Evolutionary conservation across 2,329 filamentous ascomycete species (phyloP).

Genomic region (Aspergillus costaricaensis): DNA sequence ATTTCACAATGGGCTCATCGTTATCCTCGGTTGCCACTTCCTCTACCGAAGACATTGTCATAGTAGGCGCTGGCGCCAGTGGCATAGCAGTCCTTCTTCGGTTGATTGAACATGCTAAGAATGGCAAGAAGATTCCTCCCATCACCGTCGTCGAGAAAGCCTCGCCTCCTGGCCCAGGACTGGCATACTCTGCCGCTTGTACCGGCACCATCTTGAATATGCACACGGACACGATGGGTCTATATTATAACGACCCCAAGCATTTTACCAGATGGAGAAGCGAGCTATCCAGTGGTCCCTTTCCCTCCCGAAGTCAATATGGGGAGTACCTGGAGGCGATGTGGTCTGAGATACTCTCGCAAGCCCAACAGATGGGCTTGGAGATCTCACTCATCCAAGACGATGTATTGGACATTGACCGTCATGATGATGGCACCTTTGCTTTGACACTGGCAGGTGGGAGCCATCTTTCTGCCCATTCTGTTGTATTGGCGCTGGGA

Average conservation of each 20-base stretch:
- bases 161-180: constrained; percentile 1
- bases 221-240: constrained; percentile 14
- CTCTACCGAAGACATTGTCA: background rate
- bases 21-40: background rate
- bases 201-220: constrained; percentile 14
- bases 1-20: background rate
- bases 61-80: constrained; percentile 15
- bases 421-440: constrained; percentile 7
- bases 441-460: constrained; percentile 1
- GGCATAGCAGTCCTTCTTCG: constrained; percentile 14
- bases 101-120: constrained; percentile 7
- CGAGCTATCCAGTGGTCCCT: constrained; percentile 1
- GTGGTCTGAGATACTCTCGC: constrained; percentile 6
- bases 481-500: constrained; percentile 9
- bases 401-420: constrained; percentile 10
- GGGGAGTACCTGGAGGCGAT: constrained; percentile 13
- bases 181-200: constrained; percentile 11
- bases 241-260: constrained; percentile 10
- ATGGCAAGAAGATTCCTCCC: background rate
- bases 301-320: constrained; percentile 11
- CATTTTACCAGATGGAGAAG: constrained; percentile 12
- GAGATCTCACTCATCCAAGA: constrained; percentile 9
- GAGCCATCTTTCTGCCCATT: background rate
- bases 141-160: constrained; percentile 8
- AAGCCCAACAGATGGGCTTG: constrained; percentile 3